Evolutionary conservation across 192 early-diverging fungal species (phyloP), one percentile per base, ranked within the genome.

Genomic region (Entophlyctis luteolus): DNA sequence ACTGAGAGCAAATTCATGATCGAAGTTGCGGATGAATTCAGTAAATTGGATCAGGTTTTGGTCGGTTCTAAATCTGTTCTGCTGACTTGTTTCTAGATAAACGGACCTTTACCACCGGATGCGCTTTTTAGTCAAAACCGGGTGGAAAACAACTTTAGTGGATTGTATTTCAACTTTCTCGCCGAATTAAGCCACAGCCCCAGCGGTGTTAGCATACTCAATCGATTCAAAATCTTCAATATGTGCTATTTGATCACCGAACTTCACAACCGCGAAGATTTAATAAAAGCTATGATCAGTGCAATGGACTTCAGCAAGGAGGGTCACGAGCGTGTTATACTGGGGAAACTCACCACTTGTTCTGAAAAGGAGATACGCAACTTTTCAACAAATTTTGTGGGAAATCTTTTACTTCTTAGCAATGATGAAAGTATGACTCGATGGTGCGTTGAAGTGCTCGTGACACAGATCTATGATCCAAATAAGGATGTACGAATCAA

Each of bases 281-380:
- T 94, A 2, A 83, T 88, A 5, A 89, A 86, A 58, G 78, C 82
- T 3, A 82, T 93, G 27, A 85, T 94, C 29, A 80, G 77, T 1
- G 85, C 80, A 35, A 74, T 91, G 63, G 88, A 94, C 60, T 94
- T 92, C 70, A 79, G 76, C 39, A 59, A 83, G 81, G 90, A 94
- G 59, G 90, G 89, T 0, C 92, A 94, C 72, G 82, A 89, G 0
- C 80, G 92, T 4, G 81, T 91, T 3, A 75, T 94, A 2, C 65
- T 94, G 2, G 89, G 88, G 29, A 94, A 94, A 70, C 75, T 94
- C 14, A 88, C 93, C 86, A 90, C 90, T 1, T 90, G 89, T 4
- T 88, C 89, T 0, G 89, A 93, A 62, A 91, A 92, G 68, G 81
- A 83, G 28, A 83, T 91, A 29, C 86, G 92, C 0, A 68, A 91